A percentile compares a stretch with the other conserved stretches of the same genome.
Evolutionary conservation across 495 filamentous ascomycete species (phyloP).

Genomic region (Achaetomiella virescens): DNA sequence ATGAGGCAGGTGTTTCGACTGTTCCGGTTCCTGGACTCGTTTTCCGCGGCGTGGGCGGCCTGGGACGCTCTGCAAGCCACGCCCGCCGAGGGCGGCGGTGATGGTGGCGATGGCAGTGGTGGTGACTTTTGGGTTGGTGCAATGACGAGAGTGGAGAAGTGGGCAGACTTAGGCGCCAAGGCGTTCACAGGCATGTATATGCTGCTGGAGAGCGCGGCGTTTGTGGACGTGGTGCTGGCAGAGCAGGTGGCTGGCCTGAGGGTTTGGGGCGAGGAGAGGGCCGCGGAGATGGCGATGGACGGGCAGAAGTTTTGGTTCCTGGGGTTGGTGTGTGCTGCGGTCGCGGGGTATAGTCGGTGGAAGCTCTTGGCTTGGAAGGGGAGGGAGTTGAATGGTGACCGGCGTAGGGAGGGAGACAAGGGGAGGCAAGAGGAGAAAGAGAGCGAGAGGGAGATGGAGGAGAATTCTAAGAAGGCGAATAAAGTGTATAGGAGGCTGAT

Average conservation of each 20-base stretch:
- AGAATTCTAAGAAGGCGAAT: slow-evolving; percentile 6
- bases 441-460: not conserved
- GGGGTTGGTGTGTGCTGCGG: slow-evolving; percentile 37
- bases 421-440: not conserved
- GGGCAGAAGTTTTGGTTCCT: slow-evolving; percentile 63
- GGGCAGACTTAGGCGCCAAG: slow-evolving; percentile 34
- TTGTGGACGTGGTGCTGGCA: slow-evolving; percentile 35
- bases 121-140: too few species aligned
- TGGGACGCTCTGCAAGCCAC: not conserved
- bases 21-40: slow-evolving; percentile 58
- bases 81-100: too few species aligned
- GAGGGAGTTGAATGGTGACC: slow-evolving; percentile 12
- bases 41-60: slow-evolving; percentile 40
- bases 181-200: slow-evolving; percentile 45
- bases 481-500: slow-evolving; percentile 35
- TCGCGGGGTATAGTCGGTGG: slow-evolving; percentile 13
- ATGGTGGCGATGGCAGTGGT: too few species aligned
- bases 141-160: slow-evolving; percentile 7
- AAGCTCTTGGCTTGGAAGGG: slow-evolving; percentile 17
- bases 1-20: slow-evolving; percentile 56
- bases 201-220: slow-evolving; percentile 38
- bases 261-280: slow-evolving; percentile 26
- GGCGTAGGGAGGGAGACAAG: slow-evolving; percentile 5
- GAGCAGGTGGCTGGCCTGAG: slow-evolving; percentile 41
- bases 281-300: slow-evolving; percentile 36